Evolutionary conservation across 768 basidiomycete species (phyloP), one percentile per base, ranked within the genome.

Genomic region (Lactifluus piperatus): DNA sequence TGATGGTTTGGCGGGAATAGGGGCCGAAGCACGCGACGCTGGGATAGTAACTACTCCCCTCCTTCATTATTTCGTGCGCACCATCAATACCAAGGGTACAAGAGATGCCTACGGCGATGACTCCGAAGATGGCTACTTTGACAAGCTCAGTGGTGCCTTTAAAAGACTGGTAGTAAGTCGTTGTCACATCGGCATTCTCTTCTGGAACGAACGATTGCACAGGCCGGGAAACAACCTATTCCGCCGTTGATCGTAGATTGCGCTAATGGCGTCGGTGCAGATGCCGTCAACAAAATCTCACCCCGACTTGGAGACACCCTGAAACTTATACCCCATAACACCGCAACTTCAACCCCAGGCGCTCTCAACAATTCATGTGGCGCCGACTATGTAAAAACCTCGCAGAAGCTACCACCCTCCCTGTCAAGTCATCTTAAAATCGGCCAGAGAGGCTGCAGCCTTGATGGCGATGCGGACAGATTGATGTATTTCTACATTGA

Each of bases 391-490:
- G 95, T 98, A 67, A 99, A 99, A 76, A 97, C 95, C 3, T 78
- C 77, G 39, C 97, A 99, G 74, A 85, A 77, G 62, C 74, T 91
- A 10, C 97, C 97, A 9, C 87, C 91, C 26, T 86, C 87, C 6
- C 73, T 97, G 32, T 73, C 73, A 7, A 75, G 81, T 29, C 73
- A 78, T 22, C 72, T 94, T 51, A 76, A 81, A 56, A 77, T 86
- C 22, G 85, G 87, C 14, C 81, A 92, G 68, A 81, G 94, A 44
- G 94, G 82, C 1, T 97, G 94, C 72, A 95, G 93, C 68, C 79
- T 97, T 56, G 97, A 99, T 65, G 97, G 97, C 37, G 97, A 99
- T 71, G 97, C 97, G 4, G 97, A 99, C 74, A 84, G 97, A 39
- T 75, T 99, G 65, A 94, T 99, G 68, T 99, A 93, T 70, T 98